Evolutionary conservation across 225 moss, liverwort and hornwort genomes (phyloP).

Genomic region (Anthoceros angustus): DNA sequence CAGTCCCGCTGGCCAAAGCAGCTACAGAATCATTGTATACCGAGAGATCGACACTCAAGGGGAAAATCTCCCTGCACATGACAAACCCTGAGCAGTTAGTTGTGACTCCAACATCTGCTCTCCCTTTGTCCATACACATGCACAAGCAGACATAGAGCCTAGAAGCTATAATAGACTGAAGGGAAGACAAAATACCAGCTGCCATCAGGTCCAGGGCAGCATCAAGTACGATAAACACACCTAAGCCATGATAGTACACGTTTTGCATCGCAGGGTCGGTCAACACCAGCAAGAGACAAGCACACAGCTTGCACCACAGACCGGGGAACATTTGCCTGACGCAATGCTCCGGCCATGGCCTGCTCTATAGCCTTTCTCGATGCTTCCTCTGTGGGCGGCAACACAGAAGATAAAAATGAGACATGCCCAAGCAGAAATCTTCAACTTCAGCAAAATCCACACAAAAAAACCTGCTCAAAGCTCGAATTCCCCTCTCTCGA

Average conservation of each 20-base stretch:
- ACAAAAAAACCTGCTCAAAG: too few relatives aligned
- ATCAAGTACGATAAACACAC: constrained; percentile 15
- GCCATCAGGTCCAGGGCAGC: too few relatives aligned
- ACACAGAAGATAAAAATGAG: constrained; percentile 1
- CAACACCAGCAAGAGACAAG: constrained; percentile 74
- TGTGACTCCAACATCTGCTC: too few relatives aligned
- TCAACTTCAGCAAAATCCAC: not conserved
- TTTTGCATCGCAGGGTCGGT: constrained; percentile 51
- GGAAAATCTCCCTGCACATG: constrained; percentile 42
- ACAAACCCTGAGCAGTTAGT: not conserved
- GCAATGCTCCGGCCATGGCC: constrained; percentile 65
- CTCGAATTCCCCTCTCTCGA: too few relatives aligned
- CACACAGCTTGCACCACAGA: constrained; percentile 55
- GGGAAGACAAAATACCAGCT: too few relatives aligned
- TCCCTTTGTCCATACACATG: too few relatives aligned
- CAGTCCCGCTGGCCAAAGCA: constrained; percentile 72
- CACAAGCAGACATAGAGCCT: not conserved
- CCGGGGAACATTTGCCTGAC: constrained; percentile 38
- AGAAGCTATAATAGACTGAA: too few relatives aligned
- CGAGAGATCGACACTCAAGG: constrained; percentile 40
- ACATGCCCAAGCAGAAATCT: not conserved
- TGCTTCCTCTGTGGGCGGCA: constrained; percentile 29
- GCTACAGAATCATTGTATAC: constrained; percentile 85
- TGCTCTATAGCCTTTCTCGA: constrained; percentile 60
- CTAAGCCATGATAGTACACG: constrained; percentile 62